A percentile compares a stretch with the other conserved stretches of the same genome.
These are phyloP conservation scores for Pestalotiopsis sp. DNA, from an alignment of 2,329 filamentous ascomycete species.

Conservation along the genomic window DNA sequence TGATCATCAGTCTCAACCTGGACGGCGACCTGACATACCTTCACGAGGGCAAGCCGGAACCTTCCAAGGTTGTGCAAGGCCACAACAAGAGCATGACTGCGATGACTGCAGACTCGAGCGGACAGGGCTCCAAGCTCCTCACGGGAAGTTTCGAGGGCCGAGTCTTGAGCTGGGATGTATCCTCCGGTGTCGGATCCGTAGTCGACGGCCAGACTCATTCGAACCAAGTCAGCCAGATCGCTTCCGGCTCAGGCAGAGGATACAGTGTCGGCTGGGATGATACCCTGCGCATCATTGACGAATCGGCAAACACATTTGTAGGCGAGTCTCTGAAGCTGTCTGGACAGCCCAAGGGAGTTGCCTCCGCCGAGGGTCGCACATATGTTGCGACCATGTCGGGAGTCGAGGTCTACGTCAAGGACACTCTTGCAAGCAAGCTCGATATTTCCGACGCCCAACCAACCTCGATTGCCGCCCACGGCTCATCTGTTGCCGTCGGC, in stretches of 20 bases:
- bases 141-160: conserved; percentile 93
- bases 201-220: conserved; percentile 83
- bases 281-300: conserved; percentile 77
- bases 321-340: conserved; percentile 69
- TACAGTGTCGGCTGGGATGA: conserved; percentile 96
- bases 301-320: conserved; percentile 73
- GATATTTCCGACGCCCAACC: conserved; percentile 64
- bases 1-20: conserved; percentile 88
- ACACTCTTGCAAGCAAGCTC: conserved; percentile 61
- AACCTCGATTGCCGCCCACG: conserved; percentile 71
- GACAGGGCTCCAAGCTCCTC: conserved; percentile 69
- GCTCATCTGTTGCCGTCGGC: conserved; percentile 73
- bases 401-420: conserved; percentile 60
- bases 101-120: conserved; percentile 58
- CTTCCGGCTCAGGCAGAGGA: conserved; percentile 63
- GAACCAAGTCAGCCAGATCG: conserved; percentile 82
- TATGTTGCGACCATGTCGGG: conserved; percentile 56
- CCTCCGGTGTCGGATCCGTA: conserved; percentile 66
- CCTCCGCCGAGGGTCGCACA: conserved; percentile 40
- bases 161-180: conserved; percentile 81
- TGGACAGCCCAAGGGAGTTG: conserved; percentile 70
- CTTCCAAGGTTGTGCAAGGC: conserved; percentile 75
- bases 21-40: conserved; percentile 91
- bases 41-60: conserved; percentile 68
- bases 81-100: conserved; percentile 92